Evolutionary conservation across 2,329 filamentous ascomycete species (phyloP), one percentile per base, ranked within the genome.

Genomic region (Aurifilum marmelostoma): DNA sequence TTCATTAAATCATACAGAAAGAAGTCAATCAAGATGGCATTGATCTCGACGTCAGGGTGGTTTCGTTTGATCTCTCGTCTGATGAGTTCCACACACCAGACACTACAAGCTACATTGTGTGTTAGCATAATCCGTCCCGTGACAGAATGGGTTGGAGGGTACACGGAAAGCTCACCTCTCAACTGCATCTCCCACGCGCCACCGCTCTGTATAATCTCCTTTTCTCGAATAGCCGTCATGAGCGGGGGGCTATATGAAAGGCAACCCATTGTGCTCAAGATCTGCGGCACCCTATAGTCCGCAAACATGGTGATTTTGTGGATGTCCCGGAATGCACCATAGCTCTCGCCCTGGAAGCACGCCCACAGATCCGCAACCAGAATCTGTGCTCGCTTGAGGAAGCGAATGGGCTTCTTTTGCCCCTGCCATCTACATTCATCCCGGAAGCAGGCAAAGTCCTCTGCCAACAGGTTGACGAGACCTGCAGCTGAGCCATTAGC

Each of bases 281-380:
- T 96, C 81, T 99, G 96, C 18, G 97, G 97, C 66, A 99, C 91
- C 58, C 96, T 91, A 77, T 99, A 99, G 82, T 99, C 96, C 76
- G 96, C 94, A 83, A 99, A 99, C 91, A 98, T 98, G 71, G 96
- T 99, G 75, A 99, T 91, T 78, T 94, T 93, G 80, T 96, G 91
- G 74, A 99, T 97, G 77, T 99, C 96, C 68, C 88, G 77, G 79
- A 99, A 99, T 37, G 86, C 83, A 41, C 96, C 97, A 75, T 90
- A 94, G 34, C 87, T 85, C 73, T 91, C 84, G 60, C 93, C 94
- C 66, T 95, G 88, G 78, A 98, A 98, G 72, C 94, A 97, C 6
- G 96, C 97, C 97, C 97, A 99, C 0, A 98, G 78, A 78, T 99
- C 96, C 29, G 97, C 97, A 2, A 97, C 94, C 27, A 98, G 87